Percentiles rank a stretch among this genome's conserved stretches.
Evolutionary conservation across 768 basidiomycete species (phyloP).

Genomic region (Lactarius deliciosus): DNA sequence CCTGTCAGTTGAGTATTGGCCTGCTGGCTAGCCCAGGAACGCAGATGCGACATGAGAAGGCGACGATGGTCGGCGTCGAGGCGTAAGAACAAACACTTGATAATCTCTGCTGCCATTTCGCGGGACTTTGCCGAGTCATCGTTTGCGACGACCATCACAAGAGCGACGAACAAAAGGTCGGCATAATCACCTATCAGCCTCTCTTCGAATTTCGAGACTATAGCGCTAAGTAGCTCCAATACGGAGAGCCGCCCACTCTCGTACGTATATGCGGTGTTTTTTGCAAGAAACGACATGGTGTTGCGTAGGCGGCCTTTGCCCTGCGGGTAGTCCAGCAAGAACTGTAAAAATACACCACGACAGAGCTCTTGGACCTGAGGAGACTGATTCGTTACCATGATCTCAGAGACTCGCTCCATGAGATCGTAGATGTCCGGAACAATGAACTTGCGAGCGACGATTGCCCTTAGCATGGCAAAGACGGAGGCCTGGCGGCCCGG

Average conservation of each 20-base stretch:
- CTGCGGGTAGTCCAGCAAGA: constrained; percentile 96
- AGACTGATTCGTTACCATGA: constrained; percentile 93
- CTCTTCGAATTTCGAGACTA: constrained; percentile 81
- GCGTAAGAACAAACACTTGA: constrained; percentile 72
- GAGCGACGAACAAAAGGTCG: constrained; percentile 85
- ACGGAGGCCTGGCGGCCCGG: constrained; percentile 79
- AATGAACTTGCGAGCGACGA: constrained; percentile 87
- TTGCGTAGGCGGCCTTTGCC: constrained; percentile 86
- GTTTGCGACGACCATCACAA: constrained; percentile 92
- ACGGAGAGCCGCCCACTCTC: constrained; percentile 93
- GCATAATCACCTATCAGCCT: constrained; percentile 74
- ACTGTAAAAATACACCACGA: constrained; percentile 85
- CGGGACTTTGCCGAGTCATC: constrained; percentile 89
- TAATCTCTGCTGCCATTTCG: constrained; percentile 80
- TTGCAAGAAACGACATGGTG: constrained; percentile 88
- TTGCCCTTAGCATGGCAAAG: constrained; percentile 86
- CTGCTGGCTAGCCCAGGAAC: constrained; percentile 72
- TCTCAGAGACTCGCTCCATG: constrained; percentile 89
- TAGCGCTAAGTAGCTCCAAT: constrained; percentile 84
- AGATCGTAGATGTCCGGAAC: constrained; percentile 96
- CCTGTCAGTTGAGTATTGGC: constrained; percentile 61
- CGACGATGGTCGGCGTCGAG: constrained; percentile 59
- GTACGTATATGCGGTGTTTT: constrained; percentile 86
- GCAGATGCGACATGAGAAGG: constrained; percentile 65
- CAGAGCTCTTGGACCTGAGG: constrained; percentile 88